Percentiles rank a stretch among this genome's conserved stretches.
Evolutionary conservation across 2,329 filamentous ascomycete genomes (phyloP).

Genomic region (Xylaria sp.): DNA sequence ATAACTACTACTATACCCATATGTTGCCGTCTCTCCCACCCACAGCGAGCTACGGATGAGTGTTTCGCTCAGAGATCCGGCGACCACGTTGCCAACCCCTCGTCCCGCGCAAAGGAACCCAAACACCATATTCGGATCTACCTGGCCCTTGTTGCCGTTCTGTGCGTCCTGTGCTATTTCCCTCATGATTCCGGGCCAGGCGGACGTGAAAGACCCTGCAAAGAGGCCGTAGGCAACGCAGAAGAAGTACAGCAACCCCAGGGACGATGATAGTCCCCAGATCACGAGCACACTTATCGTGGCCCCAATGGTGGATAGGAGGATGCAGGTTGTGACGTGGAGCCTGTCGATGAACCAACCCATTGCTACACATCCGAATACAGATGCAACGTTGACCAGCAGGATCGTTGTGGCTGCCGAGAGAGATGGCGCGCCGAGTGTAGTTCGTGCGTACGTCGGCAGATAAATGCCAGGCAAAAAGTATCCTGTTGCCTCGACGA

Average conservation of each 20-base stretch:
- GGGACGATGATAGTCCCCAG: conserved; percentile 67
- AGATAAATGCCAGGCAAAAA: conserved; percentile 72
- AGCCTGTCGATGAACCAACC: conserved; percentile 66
- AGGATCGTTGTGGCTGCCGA: conserved; percentile 66
- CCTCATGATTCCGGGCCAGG: conserved; percentile 68
- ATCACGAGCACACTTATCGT: conserved; percentile 66
- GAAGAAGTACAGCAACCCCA: conserved; percentile 67
- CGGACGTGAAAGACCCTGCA: conserved; percentile 70
- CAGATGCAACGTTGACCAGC: conserved; percentile 68
- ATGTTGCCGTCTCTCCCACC: conserved; percentile 51
- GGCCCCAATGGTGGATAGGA: conserved; percentile 67
- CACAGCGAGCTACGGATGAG: conserved; percentile 60
- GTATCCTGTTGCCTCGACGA: conserved; percentile 69
- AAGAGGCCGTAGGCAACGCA: conserved; percentile 72
- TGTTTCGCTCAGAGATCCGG: conserved; percentile 65
- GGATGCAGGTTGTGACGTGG: conserved; percentile 64
- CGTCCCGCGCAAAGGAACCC: conserved; percentile 67
- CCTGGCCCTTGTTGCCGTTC: conserved; percentile 35
- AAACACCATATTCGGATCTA: conserved; percentile 65
- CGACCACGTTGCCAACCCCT: conserved; percentile 69
- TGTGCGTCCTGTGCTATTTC: conserved; percentile 50
- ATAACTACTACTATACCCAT: conserved; percentile 62
- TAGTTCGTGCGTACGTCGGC: conserved; percentile 63
- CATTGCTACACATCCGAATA: conserved; percentile 68
- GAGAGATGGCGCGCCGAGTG: conserved; percentile 60